Percentiles rank a stretch among this genome's conserved stretches.
Conservation (phyloP, 805 yeast genomes). For the Pichia cabralensis region DNA sequence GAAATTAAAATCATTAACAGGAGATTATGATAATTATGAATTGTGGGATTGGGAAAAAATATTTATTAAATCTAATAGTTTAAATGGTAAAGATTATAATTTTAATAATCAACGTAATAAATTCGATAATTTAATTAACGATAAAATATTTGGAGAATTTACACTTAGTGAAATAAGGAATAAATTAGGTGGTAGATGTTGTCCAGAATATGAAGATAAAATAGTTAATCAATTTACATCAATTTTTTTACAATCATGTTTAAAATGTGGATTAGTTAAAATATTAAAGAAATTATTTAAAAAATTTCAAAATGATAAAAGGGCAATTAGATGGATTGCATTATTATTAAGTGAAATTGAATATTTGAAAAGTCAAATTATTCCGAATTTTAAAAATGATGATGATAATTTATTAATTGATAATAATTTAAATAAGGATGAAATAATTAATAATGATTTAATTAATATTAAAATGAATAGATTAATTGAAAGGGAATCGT, state of each 20-base stretch:
- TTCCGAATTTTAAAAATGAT: slow-evolving; percentile 32
- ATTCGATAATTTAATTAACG: background rate
- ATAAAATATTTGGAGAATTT: background rate
- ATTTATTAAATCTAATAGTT: background rate
- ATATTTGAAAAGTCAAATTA: slow-evolving; percentile 39
- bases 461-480: slow-evolving; percentile 21
- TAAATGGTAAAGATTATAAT: slow-evolving; percentile 16
- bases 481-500: slow-evolving; percentile 20
- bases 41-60: slow-evolving; percentile 7
- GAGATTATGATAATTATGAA: slow-evolving; percentile 9
- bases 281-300: slow-evolving; percentile 32
- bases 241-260: slow-evolving; percentile 42
- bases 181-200: slow-evolving; percentile 12
- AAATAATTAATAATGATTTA: slow-evolving; percentile 21
- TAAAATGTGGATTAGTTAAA: slow-evolving; percentile 45
- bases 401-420: background rate
- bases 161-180: slow-evolving; percentile 6
- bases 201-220: slow-evolving; percentile 32
- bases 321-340: slow-evolving; percentile 48
- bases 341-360: slow-evolving; percentile 54
- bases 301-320: slow-evolving; percentile 27
- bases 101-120: slow-evolving; percentile 4
- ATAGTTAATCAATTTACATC: slow-evolving; percentile 59
- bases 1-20: slow-evolving; percentile 41
- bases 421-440: slow-evolving; percentile 8